Base-by-base conservation (phyloP, 2,329 filamentous ascomycete genomes). In the Cladophialophora immunda region DNA sequence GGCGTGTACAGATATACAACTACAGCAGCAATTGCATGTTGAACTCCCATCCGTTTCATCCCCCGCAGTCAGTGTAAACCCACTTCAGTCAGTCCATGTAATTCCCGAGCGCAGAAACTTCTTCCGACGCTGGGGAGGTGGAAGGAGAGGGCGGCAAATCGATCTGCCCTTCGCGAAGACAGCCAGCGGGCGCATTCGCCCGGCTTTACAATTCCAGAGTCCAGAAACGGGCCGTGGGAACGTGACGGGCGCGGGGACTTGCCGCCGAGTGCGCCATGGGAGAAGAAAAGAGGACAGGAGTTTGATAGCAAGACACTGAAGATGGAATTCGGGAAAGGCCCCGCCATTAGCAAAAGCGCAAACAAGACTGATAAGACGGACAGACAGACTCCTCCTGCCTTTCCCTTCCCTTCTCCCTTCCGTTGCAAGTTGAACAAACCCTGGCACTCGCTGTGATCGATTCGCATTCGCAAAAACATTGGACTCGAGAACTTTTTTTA, bases 1-100 rank as follows among this genome's bases (percentile, higher is more conserved):
- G 11, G 45, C 45, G 45, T 50, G 45, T 50, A 50, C 45, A 50
- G 45, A 50, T 50, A 50, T 50, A 50, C 22, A 50, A 50, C 45
- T 50, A 50, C 45, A 50, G 45, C 45, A 27, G 45, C 45, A 50
- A 50, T 50, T 50, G 8, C 25, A 50, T 27, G 19, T 50, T 50
- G 45, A 50, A 25, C 19, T 13, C 6, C 6, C 22, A 13, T 25
- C 22, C 45, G 11, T 15, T 15, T 5, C 17, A 17, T 45, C 7
- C 17, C n/a, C 9, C 7, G 6, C 9, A 34, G 29, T 30, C 32
- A 34, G 32, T 11, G 22, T 50, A 6, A 13, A 50, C 45, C 19
- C 19, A 13, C 45, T 50, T 9, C 11, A 50, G 19, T 25, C 22
- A 27, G n/a, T 47, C 41, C n/a, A 25, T 9, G 45, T 13, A 27